Evolutionary conservation across 805 yeast genomes (phyloP).

Genomic region (Zygoascus ofunaensis): DNA sequence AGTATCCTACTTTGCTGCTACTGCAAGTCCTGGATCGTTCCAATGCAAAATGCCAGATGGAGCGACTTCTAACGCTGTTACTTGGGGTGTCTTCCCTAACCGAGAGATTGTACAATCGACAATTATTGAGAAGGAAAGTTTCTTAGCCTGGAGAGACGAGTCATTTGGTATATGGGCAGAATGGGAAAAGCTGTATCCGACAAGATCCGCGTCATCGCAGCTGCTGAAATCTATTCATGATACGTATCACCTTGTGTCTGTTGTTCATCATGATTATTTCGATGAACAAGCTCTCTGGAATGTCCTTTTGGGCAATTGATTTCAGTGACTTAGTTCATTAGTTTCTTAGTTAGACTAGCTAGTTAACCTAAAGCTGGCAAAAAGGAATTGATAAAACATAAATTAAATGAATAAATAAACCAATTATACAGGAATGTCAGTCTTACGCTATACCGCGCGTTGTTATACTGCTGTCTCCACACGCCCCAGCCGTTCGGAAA

Average conservation of each 20-base stretch:
- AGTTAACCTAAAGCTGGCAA: no score
- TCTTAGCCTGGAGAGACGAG: slow-evolving; percentile 94
- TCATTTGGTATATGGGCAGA: slow-evolving; percentile 85
- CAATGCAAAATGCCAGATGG: slow-evolving; percentile 49
- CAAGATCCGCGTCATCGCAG: slow-evolving; percentile 41
- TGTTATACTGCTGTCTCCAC: no score
- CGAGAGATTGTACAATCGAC: slow-evolving; percentile 88
- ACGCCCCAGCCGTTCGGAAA: no score
- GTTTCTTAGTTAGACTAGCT: no score
- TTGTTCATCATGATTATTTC: slow-evolving; percentile 77
- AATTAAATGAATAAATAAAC: no score
- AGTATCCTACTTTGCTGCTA: slow-evolving; percentile 70
- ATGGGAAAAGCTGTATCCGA: slow-evolving; percentile 78
- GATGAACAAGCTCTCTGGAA: slow-evolving; percentile 74
- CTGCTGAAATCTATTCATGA: slow-evolving; percentile 54
- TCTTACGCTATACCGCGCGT: no score
- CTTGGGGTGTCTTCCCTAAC: slow-evolving; percentile 97
- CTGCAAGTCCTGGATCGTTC: slow-evolving; percentile 42
- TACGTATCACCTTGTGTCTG: slow-evolving; percentile 67
- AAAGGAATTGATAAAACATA: no score
- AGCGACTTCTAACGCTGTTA: slow-evolving; percentile 62
- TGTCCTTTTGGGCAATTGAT: neutral
- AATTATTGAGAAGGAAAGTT: slow-evolving; percentile 83
- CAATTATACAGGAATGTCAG: no score
- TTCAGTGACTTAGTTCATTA: no score